Base-by-base conservation (phyloP, 768 basidiomycete species). In the Tylopilus plumbeoviolaceoides region DNA sequence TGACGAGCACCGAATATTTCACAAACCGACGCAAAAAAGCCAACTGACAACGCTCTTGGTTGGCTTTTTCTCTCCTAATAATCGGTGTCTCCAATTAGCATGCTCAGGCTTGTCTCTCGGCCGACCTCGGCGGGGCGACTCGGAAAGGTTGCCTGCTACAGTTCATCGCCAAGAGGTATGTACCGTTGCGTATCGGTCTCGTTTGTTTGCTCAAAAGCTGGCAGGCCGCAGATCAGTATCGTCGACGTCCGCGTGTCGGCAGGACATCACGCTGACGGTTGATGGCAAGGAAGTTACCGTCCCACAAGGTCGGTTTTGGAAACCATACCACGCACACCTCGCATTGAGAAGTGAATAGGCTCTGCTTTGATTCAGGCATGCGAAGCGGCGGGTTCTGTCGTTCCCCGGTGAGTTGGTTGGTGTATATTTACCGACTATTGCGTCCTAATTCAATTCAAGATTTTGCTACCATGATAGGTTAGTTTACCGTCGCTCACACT, bases 251-350 rank as follows among this genome's bases (percentile, higher is more conserved):
- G 69, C 77, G 53, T 77, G 81, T 52, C 79, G 78, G 62, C 87
- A 87, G 42, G 89, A 92, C 59, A 87, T 98, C 60, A 95, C 93
- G 30, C 74, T 98, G 28, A 95, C 94, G 2, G 87, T 98, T 39
- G 95, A 99, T 71, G 95, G 95, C 58, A 97, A 95, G 73, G 89
- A 94, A 74, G 94, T 99, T 20, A 94, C 92, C 2, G 94, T 99
- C 35, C 93, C 93, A 25, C 93, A 95, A 76, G 95, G 95, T 90
- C 53, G 51, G 85, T 73, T 43, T 55, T 46, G n/a, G 31, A 40
- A 43, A 43, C 44, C 47, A 17, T n/a, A 25, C 40, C n/a, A 30
- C 33, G 43, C 30, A 31, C 47, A 50, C 35, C 41, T 48, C 6
- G 36, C 23, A 36, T 52, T 55, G 57, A 62, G 47, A 41, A 31